Conservation (phyloP, 768 basidiomycete species). For the Boletus barrowsii region DNA sequence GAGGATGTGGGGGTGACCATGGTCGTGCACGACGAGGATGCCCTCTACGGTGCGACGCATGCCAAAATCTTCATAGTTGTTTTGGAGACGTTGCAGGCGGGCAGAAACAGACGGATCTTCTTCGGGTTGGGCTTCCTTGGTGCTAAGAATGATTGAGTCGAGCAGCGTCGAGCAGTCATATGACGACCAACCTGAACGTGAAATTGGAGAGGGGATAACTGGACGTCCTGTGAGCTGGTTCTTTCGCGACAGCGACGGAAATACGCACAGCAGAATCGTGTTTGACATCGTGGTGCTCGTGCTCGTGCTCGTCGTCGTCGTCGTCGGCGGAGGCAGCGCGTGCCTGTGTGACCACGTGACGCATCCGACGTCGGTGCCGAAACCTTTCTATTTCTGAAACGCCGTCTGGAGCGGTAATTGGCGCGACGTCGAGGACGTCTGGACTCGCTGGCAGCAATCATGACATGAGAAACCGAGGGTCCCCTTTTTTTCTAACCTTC, state of each 20-base stretch:
- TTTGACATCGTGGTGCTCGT: conserved; percentile 40
- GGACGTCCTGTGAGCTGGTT: not conserved
- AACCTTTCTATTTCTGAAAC: conserved; percentile 3
- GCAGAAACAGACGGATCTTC: conserved; percentile 97
- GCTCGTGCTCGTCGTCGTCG: conserved; percentile 20
- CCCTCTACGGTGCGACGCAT: conserved; percentile 95
- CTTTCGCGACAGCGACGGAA: not conserved
- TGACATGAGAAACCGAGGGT: not conserved
- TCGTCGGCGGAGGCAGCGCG: conserved; percentile 11
- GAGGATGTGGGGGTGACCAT: conserved; percentile 95
- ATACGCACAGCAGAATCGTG: conserved; percentile 47
- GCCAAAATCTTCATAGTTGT: conserved; percentile 96
- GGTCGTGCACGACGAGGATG: conserved; percentile 80
- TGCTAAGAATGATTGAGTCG: conserved; percentile 45
- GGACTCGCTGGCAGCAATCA: not conserved
- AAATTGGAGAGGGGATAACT: conserved; percentile 90
- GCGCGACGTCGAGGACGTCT: not conserved
- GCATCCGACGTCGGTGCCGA: not conserved
- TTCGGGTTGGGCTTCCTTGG: conserved; percentile 95
- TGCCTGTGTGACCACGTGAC: conserved; percentile 14
- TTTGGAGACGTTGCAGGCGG: conserved; percentile 88
- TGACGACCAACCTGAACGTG: conserved; percentile 68
- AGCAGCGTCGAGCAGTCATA: not conserved
- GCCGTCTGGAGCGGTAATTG: not conserved
- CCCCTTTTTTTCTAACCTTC: not conserved